Percentiles rank a stretch among this genome's conserved stretches.
phyloP scores from a whole-genome alignment of 495 filamentous ascomycete species.

The Astrocystis sublimbata region DNA sequence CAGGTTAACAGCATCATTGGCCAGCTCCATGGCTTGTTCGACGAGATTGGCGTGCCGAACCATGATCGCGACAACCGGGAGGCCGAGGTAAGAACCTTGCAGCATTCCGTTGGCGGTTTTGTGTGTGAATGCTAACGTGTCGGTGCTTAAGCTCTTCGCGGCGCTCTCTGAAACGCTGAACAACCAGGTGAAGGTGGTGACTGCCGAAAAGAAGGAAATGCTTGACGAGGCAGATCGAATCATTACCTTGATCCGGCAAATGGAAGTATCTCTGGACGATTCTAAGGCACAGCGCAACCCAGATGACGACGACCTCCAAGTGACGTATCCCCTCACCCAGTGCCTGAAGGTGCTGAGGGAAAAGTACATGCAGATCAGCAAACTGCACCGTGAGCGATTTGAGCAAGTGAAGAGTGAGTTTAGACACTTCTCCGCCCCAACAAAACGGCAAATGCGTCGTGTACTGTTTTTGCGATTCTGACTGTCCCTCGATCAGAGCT shows the following conservation, averaged over 20 bases:
- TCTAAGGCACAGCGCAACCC: conserved; percentile 60
- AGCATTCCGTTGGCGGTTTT: not conserved
- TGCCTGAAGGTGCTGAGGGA: conserved; percentile 81
- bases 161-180: conserved; percentile 85
- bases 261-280: conserved; percentile 88
- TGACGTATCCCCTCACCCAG: conserved; percentile 76
- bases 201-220: conserved; percentile 83
- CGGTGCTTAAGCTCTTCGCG: conserved; percentile 66
- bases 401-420: conserved; percentile 89
- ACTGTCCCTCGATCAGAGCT: conserved; percentile 62
- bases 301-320: conserved; percentile 62
- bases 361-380: conserved; percentile 76
- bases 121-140: conserved; percentile 26
- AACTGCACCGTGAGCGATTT: conserved; percentile 82
- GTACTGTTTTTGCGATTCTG: not conserved
- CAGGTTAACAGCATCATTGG: conserved; percentile 90
- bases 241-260: conserved; percentile 82
- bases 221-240: conserved; percentile 83
- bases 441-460: not conserved
- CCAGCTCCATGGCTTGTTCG: conserved; percentile 89
- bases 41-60: conserved; percentile 88
- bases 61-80: conserved; percentile 90
- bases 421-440: not conserved
- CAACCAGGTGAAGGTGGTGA: conserved; percentile 76
- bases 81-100: conserved; percentile 64